Conservation (phyloP, 2,329 filamentous ascomycete species). For the Neoarthrinium moseri region DNA sequence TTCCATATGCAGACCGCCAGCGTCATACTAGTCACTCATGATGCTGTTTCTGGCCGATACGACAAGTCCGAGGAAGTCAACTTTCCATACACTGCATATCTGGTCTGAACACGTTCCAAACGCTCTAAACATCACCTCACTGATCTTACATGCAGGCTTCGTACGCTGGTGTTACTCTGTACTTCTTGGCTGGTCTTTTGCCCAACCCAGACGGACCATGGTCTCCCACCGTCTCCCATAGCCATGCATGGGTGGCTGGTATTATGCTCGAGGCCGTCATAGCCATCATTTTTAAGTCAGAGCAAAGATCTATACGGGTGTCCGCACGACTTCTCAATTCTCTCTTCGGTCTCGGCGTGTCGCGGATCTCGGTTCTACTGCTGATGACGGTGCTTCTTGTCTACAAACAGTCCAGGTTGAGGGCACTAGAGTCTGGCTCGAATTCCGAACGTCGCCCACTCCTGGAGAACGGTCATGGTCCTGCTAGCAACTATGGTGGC, state of each 20-base stretch:
- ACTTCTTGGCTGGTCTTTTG: constrained; percentile 39
- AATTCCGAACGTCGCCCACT: constrained; percentile 36
- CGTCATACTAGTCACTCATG: constrained; percentile 28
- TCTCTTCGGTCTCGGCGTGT: constrained; percentile 29
- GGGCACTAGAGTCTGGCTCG: constrained; percentile 25
- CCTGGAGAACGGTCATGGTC: constrained; percentile 35
- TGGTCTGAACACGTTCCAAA: constrained; percentile 24
- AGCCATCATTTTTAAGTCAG: constrained; percentile 29
- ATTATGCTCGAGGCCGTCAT: constrained; percentile 35
- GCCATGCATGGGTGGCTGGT: constrained; percentile 34
- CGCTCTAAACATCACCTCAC: background rate
- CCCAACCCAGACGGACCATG: constrained; percentile 44
- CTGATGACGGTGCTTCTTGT: constrained; percentile 32
- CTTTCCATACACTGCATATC: constrained; percentile 40
- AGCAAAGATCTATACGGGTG: constrained; percentile 27
- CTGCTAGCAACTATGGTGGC: constrained; percentile 25
- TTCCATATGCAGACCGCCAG: constrained; percentile 24
- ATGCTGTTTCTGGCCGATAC: constrained; percentile 29
- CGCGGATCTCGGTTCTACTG: constrained; percentile 29
- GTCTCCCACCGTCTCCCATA: constrained; percentile 35
- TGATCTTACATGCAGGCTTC: constrained; percentile 27
- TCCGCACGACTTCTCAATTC: constrained; percentile 26
- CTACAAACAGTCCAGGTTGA: constrained; percentile 30
- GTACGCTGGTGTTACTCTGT: constrained; percentile 38
- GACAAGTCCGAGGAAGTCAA: constrained; percentile 21